A percentile compares a stretch with the other conserved stretches of the same genome.
Evolutionary conservation across 208 protist genomes (phyloP).

Genomic region (Crithidia sp.): DNA sequence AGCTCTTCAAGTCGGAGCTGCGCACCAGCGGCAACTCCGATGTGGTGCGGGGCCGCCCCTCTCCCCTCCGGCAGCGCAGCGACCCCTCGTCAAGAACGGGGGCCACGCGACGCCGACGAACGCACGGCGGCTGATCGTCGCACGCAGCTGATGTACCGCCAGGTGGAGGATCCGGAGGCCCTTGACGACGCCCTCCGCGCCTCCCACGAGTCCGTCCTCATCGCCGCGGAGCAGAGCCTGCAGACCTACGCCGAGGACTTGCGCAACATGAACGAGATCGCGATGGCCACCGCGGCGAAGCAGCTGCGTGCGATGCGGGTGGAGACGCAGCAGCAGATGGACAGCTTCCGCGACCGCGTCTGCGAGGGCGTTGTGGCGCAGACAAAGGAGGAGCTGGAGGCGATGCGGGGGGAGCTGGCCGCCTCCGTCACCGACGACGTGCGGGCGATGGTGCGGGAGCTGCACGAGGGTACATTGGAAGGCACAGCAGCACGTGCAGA

Average conservation of each 20-base stretch:
- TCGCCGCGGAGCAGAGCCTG: constrained; percentile 63
- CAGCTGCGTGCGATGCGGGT: constrained; percentile 54
- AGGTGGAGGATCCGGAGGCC: constrained; percentile 31
- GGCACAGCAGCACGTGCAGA: constrained; percentile 39
- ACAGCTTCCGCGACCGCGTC: constrained; percentile 51
- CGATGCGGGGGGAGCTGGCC: constrained; percentile 47
- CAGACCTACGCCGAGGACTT: constrained; percentile 66
- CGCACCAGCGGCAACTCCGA: constrained; percentile 13
- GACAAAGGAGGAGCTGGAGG: constrained; percentile 56
- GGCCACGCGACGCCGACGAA: constrained; percentile 16
- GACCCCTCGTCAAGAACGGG: not conserved
- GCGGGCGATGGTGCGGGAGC: constrained; percentile 39
- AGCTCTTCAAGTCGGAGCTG: constrained; percentile 74
- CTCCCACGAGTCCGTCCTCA: constrained; percentile 52
- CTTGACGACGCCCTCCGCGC: constrained; percentile 42
- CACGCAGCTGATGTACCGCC: constrained; percentile 26
- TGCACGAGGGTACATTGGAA: constrained; percentile 45
- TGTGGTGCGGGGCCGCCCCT: not conserved
- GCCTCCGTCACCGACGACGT: constrained; percentile 41
- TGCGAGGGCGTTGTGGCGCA: constrained; percentile 42
- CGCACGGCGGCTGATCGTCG: constrained; percentile 27
- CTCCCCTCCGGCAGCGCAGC: not conserved
- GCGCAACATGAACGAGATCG: constrained; percentile 64
- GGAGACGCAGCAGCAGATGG: constrained; percentile 51
- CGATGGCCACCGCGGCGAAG: constrained; percentile 64